A percentile compares a stretch with the other conserved stretches of the same genome.
phyloP scores from a whole-genome alignment of 2,329 filamentous ascomycete genomes.

The Bipolaris sorokiniana region DNA sequence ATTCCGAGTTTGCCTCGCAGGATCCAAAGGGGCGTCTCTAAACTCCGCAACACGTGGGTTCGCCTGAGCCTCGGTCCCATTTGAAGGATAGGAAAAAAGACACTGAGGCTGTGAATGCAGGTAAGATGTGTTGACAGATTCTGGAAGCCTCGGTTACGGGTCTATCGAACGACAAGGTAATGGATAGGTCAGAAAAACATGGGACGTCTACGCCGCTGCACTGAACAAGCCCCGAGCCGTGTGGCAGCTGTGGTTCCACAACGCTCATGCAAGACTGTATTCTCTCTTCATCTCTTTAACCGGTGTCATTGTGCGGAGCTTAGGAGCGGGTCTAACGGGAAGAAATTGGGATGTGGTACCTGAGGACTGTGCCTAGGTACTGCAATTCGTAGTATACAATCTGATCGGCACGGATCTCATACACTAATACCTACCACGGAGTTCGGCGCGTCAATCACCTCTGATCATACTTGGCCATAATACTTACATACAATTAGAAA shows the following conservation, averaged over 20 bases:
- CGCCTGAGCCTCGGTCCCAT: conserved; percentile 16
- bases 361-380: background rate
- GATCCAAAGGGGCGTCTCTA: conserved; percentile 7
- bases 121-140: background rate
- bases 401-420: conserved; percentile 2
- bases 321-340: background rate
- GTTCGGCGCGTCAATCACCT: background rate
- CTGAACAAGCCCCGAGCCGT: conserved; percentile 9
- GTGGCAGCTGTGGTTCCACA: conserved; percentile 7
- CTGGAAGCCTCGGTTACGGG: conserved; percentile 8
- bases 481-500: background rate
- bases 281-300: conserved; percentile 7
- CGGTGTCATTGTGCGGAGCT: conserved; percentile 4
- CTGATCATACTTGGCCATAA: conserved; percentile 1
- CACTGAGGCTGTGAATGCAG: conserved; percentile 12
- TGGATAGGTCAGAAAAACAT: conserved; percentile 11
- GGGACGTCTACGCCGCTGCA: conserved; percentile 12
- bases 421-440: background rate
- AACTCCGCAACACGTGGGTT: conserved; percentile 14
- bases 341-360: background rate
- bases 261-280: background rate
- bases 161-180: conserved; percentile 4
- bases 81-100: conserved; percentile 1
- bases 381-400: conserved; percentile 5
- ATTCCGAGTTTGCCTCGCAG: conserved; percentile 6